Evolutionary conservation across 2,329 filamentous ascomycete species (phyloP), one percentile per base, ranked within the genome.

Genomic region (Penicillium frequentans): DNA sequence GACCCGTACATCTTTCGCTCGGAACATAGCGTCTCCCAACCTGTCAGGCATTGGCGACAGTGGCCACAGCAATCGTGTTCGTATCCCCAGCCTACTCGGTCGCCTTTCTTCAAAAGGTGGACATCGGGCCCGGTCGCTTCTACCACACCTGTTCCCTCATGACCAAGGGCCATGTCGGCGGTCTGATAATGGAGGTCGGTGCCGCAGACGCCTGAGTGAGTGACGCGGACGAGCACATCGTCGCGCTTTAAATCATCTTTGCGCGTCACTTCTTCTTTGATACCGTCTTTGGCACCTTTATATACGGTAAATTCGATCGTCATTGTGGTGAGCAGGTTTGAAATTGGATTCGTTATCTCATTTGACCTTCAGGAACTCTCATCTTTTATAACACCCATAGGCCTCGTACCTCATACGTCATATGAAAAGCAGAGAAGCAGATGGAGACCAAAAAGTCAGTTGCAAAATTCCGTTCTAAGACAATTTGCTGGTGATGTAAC

Each of bases 191-290:
- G 77, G 49, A 78, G 62, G 57, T 79, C 82, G 3, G 87, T 90
- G 49, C 84, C 85, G 70, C 88, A 90, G 51, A 90, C 77, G 29
- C 88, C 87, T 2, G 86, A 87, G 56, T 86, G 84, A 16, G 86
- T 89, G 59, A 90, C 77, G 54, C 80, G 81, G 67, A 90, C 69
- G 27, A 86, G 79, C 51, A 89, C 86, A 57, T 88, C 56, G 37
- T 72, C 69, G 29, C 52, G 42, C 26, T 61, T 44, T 26, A 71
- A 65, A 9, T 61, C 64, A 14, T 56, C 76, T 57, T 76, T 80
- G 21, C 74, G 77, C 44, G 80, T 83, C 49, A 75, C 76, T 45
- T 74, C 69, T 69, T 85, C 73, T 56, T 87, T 83, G 56, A 77
- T 77, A 65, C 86, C 85, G 55, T 81, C 80, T 62, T 83, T 78